Evolutionary conservation across 1,284 basidiomycete genomes (phyloP).

Genomic region (Schizophyllum commune): DNA sequence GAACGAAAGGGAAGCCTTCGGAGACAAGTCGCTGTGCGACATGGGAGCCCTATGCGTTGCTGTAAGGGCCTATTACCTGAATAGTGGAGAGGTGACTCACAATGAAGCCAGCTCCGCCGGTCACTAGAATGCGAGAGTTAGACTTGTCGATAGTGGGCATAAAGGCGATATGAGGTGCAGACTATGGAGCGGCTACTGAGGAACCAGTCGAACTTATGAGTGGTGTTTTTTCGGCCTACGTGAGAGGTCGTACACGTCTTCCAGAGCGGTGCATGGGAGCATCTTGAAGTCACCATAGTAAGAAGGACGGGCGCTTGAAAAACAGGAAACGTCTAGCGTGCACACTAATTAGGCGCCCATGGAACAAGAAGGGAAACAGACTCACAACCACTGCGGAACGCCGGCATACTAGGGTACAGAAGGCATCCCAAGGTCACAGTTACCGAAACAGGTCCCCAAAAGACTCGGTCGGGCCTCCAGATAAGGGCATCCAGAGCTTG

Average conservation of each 20-base stretch:
- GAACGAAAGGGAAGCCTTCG: constrained; percentile 25
- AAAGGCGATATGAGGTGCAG: not conserved
- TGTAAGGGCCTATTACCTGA: not conserved
- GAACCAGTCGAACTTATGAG: no score
- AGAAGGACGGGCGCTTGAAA: not conserved
- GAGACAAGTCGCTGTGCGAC: constrained; percentile 32
- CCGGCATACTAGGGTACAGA: not conserved
- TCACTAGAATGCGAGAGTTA: constrained; percentile 32
- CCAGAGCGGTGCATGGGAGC: no score
- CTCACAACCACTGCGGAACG: not conserved
- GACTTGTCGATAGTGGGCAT: constrained; percentile 7
- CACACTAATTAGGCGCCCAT: not conserved
- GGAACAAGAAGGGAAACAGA: not conserved
- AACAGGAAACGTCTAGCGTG: not conserved
- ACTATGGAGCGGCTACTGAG: no score
- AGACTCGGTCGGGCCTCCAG: not conserved
- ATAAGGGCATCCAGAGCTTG: not conserved
- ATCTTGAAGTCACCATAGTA: no score
- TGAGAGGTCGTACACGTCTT: no score
- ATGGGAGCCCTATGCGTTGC: constrained; percentile 38
- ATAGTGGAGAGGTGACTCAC: constrained; percentile 23
- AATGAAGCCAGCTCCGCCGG: constrained; percentile 52
- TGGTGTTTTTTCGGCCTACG: no score
- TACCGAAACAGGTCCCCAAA: no score
- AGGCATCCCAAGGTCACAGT: not conserved